A percentile compares a stretch with the other conserved stretches of the same genome.
Evolutionary conservation across 768 basidiomycete species (phyloP).

Genomic region (Melanogaster broomeanus): DNA sequence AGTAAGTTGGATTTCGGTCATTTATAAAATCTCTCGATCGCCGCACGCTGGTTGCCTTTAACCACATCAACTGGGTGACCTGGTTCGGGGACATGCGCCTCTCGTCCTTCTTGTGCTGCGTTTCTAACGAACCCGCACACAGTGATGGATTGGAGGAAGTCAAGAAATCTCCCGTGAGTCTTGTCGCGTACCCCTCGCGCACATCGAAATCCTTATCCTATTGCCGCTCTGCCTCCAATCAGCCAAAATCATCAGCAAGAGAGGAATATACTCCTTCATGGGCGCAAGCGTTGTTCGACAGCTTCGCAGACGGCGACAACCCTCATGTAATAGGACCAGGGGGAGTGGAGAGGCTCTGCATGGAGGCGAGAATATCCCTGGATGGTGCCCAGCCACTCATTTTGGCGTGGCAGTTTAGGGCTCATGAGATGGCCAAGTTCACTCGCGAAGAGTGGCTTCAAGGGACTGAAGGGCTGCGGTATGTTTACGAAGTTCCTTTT

Average conservation of each 20-base stretch:
- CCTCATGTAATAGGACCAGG: constrained; percentile 62
- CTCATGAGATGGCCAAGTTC: constrained; percentile 74
- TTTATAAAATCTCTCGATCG: constrained; percentile 12
- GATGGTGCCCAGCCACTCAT: constrained; percentile 74
- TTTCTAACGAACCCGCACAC: constrained; percentile 53
- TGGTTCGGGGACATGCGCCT: constrained; percentile 51
- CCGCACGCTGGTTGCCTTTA: constrained; percentile 12
- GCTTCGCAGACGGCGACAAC: constrained; percentile 58
- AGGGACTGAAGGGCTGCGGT: constrained; percentile 51
- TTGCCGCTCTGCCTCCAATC: neutral
- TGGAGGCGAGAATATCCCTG: constrained; percentile 67
- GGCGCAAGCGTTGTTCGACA: constrained; percentile 57
- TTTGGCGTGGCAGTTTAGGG: constrained; percentile 72
- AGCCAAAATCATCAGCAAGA: constrained; percentile 7
- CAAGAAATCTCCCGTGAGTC: constrained; percentile 33
- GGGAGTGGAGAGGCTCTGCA: constrained; percentile 72
- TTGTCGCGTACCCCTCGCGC: constrained; percentile 1
- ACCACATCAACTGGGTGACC: constrained; percentile 22
- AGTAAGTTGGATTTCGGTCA: constrained; percentile 31
- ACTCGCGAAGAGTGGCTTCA: constrained; percentile 69
- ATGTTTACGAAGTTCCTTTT: constrained; percentile 17
- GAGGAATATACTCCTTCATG: constrained; percentile 51
- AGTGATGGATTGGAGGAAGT: constrained; percentile 47
- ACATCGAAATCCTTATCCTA: neutral
- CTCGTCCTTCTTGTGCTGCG: constrained; percentile 63